Evolutionary conservation across 148 eudicot genomes (phyloP).

Genomic region (Vaccinium corymbosum): DNA sequence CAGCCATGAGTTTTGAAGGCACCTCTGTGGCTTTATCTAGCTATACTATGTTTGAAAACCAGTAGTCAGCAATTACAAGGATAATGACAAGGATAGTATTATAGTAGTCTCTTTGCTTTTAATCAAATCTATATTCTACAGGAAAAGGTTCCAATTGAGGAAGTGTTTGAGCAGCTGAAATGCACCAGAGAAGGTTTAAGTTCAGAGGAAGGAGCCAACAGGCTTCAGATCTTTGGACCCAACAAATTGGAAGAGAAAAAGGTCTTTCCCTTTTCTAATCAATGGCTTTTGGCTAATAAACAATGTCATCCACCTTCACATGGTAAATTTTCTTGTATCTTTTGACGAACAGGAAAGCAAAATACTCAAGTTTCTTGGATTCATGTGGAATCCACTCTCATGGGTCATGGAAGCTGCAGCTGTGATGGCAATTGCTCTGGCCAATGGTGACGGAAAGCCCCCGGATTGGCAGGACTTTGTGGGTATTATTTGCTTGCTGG

Average conservation of each 20-base stretch:
- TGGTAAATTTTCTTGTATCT: neutral
- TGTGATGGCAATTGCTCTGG: slow-evolving; percentile 88
- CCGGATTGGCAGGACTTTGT: slow-evolving; percentile 98
- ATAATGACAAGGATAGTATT: too few relatives aligned
- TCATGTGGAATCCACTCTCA: slow-evolving; percentile 97
- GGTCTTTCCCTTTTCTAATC: slow-evolving; percentile 29
- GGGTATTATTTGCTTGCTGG: slow-evolving; percentile 78
- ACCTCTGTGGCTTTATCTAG: neutral
- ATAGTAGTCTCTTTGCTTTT: neutral
- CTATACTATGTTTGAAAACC: neutral
- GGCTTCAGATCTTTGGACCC: slow-evolving; percentile 82
- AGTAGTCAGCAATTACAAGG: neutral
- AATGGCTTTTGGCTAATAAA: slow-evolving; percentile 1
- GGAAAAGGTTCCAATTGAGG: slow-evolving; percentile 94
- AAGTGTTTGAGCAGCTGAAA: slow-evolving; percentile 88
- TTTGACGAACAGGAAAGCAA: slow-evolving; percentile 70
- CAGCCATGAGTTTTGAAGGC: neutral
- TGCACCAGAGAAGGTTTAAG: slow-evolving; percentile 72
- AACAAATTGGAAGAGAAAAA: slow-evolving; percentile 92
- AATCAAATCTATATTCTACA: slow-evolving; percentile 21
- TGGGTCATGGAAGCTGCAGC: slow-evolving; percentile 99
- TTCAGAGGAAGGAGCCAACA: slow-evolving; percentile 67
- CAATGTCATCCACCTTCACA: neutral
- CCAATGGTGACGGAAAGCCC: slow-evolving; percentile 73
- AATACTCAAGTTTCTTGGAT: slow-evolving; percentile 87